Conservation (phyloP, 78 protist species). For the Paratrimastix pyriformis region DNA sequence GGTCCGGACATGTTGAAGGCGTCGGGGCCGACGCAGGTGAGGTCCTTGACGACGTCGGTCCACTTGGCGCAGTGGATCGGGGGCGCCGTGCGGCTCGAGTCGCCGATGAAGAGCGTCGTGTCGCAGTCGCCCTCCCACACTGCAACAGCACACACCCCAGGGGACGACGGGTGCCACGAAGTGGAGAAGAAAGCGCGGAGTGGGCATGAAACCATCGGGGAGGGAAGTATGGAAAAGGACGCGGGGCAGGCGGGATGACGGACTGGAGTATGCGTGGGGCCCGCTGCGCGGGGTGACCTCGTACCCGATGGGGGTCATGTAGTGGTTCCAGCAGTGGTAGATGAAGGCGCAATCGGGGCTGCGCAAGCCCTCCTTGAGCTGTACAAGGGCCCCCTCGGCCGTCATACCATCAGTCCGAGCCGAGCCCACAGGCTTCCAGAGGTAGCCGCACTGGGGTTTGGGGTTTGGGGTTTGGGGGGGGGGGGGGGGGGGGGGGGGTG, state of each 20-base stretch:
- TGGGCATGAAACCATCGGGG: too few species aligned
- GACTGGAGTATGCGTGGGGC: not conserved
- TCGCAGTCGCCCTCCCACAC: not conserved
- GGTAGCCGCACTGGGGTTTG: not conserved
- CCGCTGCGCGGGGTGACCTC: not conserved
- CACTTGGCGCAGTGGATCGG: not conserved
- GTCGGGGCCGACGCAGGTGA: not conserved
- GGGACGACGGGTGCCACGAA: too few species aligned
- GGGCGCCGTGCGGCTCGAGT: not conserved
- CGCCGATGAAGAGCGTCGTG: not conserved
- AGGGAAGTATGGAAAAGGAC: too few species aligned
- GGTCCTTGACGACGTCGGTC: not conserved
- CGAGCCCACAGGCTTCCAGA: not conserved
- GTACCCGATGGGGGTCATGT: conserved; percentile 13
- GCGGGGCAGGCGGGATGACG: too few species aligned
- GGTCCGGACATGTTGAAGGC: not conserved
- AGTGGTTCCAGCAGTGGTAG: conserved; percentile 16
- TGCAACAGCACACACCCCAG: too few species aligned
- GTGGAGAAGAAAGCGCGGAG: too few species aligned
- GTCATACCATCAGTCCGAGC: not conserved
- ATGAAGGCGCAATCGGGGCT: not conserved
- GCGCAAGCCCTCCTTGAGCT: not conserved
- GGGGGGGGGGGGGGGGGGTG: too few species aligned
- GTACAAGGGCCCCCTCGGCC: not conserved
- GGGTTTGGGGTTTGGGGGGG: not conserved